Evolutionary conservation across 2,329 filamentous ascomycete genomes (phyloP), one percentile per base, ranked within the genome.

Genomic region (Mariannaea elegans): DNA sequence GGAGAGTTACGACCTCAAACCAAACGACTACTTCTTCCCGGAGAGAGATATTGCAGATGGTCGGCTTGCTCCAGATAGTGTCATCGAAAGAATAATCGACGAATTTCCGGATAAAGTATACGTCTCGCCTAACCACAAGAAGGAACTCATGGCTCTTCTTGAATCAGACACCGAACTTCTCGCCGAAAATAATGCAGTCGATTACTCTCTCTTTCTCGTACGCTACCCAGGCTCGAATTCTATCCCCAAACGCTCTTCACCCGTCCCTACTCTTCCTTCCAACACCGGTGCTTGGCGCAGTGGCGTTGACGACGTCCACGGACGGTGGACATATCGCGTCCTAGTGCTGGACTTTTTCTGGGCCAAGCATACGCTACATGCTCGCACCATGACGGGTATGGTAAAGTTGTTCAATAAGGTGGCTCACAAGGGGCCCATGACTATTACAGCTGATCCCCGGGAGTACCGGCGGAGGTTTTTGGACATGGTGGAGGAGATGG

Each of bases 261-360:
- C 53, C 8, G 84, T 83, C 42, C 84, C 84, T 0, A 73, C 75
- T 0, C 69, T 74, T 36, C 36, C 59, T 23, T 71, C 71, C 6
- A 60, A 69, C 3, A 65, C 67, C 0, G 61, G 70, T 5, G 61
- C 66, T 0, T 93, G 90, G 90, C 80, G 89, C 10, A 82, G 78
- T 0, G 90, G 90, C 0, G 69, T 92, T 0, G 65, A 75, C 1
- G 90, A 88, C 9, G 78, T 81, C 0, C 87, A 91, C 67, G 85
- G 85, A 0, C 85, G 86, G 65, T 90, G 88, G 80, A 78, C 88
- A 12, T 93, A 91, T 68, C 83, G 90, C 3, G 87, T 84, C 3
- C 83, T 88, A 0, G 75, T 93, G 13, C 78, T 93, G 31, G 90
- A 93, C 73, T 93, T 93, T 76, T 92, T 93, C 78, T 93, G 90